Base-by-base conservation (phyloP, 805 yeast genomes). In the Kazachstania martiniae region DNA sequence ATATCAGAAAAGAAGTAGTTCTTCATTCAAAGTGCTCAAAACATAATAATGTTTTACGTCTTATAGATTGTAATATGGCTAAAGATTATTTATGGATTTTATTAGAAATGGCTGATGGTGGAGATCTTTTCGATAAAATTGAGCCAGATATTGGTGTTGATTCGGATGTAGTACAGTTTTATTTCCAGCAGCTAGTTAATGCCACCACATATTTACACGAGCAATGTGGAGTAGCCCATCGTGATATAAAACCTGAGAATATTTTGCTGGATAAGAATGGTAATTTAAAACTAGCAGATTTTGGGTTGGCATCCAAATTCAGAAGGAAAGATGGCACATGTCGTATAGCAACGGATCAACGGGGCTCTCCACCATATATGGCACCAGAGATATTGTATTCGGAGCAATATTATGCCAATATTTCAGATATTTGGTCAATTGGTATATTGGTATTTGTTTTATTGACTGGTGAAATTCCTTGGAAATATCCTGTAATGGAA, bases 241-340 rank as follows among this genome's bases (percentile, higher is more conserved):
- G 87, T 9, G 87, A 79, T 50, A 63, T 80, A 31, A 80, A 80
- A 53, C 86, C 87, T 2, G 87, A 79, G 47, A 81, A 81, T 55
- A 65, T 82, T 8, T 58, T 81, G 18, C 53, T 81, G 12, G 84
- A 78, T 47, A 59, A 59, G 16, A 53, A 62, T 19, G 86, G 87
- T 3, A 77, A 79, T 47, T 51, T 81, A 47, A 77, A 79, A 43
- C 54, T 80, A n/a, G 76, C 84, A 0, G 91, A 80, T 55, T 80
- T 81, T 56, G 91, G 91, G 0, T 56, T 81, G 12, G 85, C 87
- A 6, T 67, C 75, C 19, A 72, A 74, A 7, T 77, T 66, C 45
- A 65, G 59, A 40, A 66, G 68, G 26, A 63, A 59, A 24, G 60
- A 59, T 33, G 80, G 79, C 2, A 51, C 62, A 4, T 61, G 59